Evolutionary conservation across 2,329 filamentous ascomycete genomes (phyloP).

Genomic region (Coleophoma crateriformis): DNA sequence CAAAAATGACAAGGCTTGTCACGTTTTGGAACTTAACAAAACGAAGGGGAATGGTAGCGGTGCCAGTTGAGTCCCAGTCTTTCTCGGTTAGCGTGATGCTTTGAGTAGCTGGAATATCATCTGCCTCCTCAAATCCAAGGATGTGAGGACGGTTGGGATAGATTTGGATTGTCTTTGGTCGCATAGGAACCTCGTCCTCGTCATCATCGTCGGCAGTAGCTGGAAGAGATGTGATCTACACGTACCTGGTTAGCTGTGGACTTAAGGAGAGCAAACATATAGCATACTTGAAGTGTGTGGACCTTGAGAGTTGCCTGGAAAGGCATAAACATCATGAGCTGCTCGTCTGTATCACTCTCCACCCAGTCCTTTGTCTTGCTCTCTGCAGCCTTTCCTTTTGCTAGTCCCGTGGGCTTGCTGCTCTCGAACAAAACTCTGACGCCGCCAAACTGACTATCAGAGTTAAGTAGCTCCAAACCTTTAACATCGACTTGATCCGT

Average conservation of each 20-base stretch:
- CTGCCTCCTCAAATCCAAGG: conserved; percentile 91
- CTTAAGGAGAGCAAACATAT: not conserved
- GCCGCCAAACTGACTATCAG: conserved; percentile 68
- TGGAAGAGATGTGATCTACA: conserved; percentile 77
- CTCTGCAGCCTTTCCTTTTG: conserved; percentile 47
- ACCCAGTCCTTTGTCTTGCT: conserved; percentile 69
- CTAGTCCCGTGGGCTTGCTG: conserved; percentile 59
- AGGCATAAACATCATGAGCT: conserved; percentile 87
- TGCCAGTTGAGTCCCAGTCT: conserved; percentile 80
- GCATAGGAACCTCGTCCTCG: conserved; percentile 71
- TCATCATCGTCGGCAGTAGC: conserved; percentile 58
- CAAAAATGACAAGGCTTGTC: conserved; percentile 78
- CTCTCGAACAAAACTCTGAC: conserved; percentile 70
- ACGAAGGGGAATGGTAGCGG: conserved; percentile 66
- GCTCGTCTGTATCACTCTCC: conserved; percentile 94
- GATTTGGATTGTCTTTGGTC: conserved; percentile 77
- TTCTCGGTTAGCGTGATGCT: conserved; percentile 64
- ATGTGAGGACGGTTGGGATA: conserved; percentile 88
- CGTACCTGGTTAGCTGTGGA: not conserved
- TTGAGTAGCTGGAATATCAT: conserved; percentile 78
- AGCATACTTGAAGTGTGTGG: conserved; percentile 65
- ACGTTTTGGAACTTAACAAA: conserved; percentile 99
- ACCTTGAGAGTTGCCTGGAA: conserved; percentile 87
- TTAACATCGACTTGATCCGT: conserved; percentile 75
- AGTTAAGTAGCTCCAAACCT: conserved; percentile 82